Percentiles rank a stretch among this genome's conserved stretches.
These are phyloP conservation scores for Pyrenophora seminiperda DNA, from an alignment of 2,329 filamentous ascomycete genomes.

Conservation along the genomic window DNA sequence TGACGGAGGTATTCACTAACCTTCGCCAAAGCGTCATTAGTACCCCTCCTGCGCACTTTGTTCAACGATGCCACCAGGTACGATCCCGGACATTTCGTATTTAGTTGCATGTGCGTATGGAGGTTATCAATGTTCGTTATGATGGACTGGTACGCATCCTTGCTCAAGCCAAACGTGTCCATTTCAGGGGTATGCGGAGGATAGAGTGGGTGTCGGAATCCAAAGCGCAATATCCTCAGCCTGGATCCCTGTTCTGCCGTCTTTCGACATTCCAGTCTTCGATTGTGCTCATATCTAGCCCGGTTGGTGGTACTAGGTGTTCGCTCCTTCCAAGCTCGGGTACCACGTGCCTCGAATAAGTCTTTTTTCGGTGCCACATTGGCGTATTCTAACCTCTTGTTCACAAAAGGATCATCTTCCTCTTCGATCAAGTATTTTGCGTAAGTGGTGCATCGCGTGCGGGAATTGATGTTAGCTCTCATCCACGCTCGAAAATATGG, in stretches of 20 bases:
- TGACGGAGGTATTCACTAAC: constrained; percentile 29
- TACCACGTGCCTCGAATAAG: constrained; percentile 7
- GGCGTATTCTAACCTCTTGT: constrained; percentile 28
- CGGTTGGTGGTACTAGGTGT: constrained; percentile 20
- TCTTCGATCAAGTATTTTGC: constrained; percentile 34
- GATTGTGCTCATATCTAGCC: constrained; percentile 32
- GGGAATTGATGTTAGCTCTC: constrained; percentile 30
- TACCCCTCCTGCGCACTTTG: constrained; percentile 19
- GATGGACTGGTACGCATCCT: constrained; percentile 19
- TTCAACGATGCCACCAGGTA: constrained; percentile 14
- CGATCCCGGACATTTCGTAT: constrained; percentile 5
- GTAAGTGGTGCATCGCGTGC: constrained; percentile 28
- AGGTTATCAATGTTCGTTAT: constrained; percentile 25
- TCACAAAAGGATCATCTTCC: constrained; percentile 31
- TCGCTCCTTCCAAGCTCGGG: constrained; percentile 19
- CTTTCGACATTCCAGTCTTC: constrained; percentile 31
- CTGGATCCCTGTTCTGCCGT: constrained; percentile 28
- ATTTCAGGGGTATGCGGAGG: constrained; percentile 35
- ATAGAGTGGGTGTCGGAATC: constrained; percentile 29
- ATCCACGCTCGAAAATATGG: constrained; percentile 35
- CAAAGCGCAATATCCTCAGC: constrained; percentile 28
- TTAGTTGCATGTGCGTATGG: constrained; percentile 7
- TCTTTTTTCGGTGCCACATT: constrained; percentile 7
- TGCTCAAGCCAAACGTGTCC: constrained; percentile 27
- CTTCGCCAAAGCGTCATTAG: constrained; percentile 22